Percentiles rank a stretch among this genome's conserved stretches.
phyloP scores from a whole-genome alignment of 139 green algal species.

The Coelastrella sp. region DNA sequence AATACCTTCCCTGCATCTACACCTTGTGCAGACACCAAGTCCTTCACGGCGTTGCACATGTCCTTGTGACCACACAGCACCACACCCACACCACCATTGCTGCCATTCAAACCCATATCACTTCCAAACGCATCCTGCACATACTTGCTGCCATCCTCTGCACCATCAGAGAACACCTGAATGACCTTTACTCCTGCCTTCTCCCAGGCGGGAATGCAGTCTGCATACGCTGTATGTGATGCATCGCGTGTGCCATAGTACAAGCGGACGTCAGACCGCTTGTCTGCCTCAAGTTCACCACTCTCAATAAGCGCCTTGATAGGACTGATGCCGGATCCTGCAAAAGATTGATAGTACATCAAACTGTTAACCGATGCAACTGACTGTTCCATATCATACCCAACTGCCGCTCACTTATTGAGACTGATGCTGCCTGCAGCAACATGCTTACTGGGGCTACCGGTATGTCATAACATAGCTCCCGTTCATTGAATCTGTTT shows the following conservation, averaged over 20 bases:
- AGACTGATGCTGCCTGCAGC: too few species aligned
- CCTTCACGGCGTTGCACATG: conserved; percentile 83
- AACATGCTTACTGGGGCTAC: too few species aligned
- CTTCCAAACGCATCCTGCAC: conserved; percentile 82
- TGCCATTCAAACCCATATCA: conserved; percentile 37
- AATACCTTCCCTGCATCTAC: conserved; percentile 74
- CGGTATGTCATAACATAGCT: too few species aligned
- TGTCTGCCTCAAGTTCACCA: conserved; percentile 54
- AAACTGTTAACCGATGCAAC: background rate
- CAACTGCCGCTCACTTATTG: too few species aligned
- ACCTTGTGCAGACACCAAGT: conserved; percentile 67
- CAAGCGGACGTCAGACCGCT: conserved; percentile 71
- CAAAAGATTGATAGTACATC: background rate
- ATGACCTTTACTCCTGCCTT: conserved; percentile 75
- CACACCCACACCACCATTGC: conserved; percentile 60
- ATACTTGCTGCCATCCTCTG: conserved; percentile 23
- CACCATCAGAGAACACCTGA: conserved; percentile 41
- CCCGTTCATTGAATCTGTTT: too few species aligned
- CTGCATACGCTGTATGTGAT: conserved; percentile 50
- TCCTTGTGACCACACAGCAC: conserved; percentile 93
- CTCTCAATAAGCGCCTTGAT: conserved; percentile 88
- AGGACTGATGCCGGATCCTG: conserved; percentile 78
- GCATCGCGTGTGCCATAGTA: conserved; percentile 83
- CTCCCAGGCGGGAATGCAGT: conserved; percentile 75
- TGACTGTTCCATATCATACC: background rate